Base-by-base conservation (phyloP, 495 filamentous ascomycete species). In the Daldinia decipiens region DNA sequence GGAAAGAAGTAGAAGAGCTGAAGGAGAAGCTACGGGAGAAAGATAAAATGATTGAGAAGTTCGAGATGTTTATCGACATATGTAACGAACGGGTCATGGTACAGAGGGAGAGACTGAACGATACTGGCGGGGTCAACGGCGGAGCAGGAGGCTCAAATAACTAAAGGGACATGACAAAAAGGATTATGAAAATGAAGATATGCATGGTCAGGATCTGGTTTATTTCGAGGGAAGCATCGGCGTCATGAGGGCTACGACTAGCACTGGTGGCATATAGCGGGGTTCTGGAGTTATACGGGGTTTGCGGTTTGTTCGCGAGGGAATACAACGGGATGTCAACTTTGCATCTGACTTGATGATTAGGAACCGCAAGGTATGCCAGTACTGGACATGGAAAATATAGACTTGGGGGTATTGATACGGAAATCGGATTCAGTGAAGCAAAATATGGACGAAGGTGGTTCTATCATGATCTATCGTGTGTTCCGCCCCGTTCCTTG, bases 1-100 rank as follows among this genome's bases (percentile, higher is more conserved):
- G 79, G 58, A 85, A 83, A 60, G 81, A 86, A 68, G 78, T 87
- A 31, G 84, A 82, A 5, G 79, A 82, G 2, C 74, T 87, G 31
- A 82, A 81, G 57, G 80, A 78, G 38, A 81, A 83, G 65, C 40
- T 87, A 26, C 76, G 74, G 26, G 79, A 83, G 56, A 87, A 87
- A 74, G 83, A 87, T 60, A 83, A 83, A 70, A 80, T 83, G 60
- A 87, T 87, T 27, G 71, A 79, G 56, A 85, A 83, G 72, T 87
- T 87, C 69, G 85, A 87, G 73, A 84, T 86, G 81, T 87, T 87
- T 58, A 86, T 87, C 70, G 85, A 87, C 69, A 85, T 87, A 50
- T 87, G 84, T 76, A 87, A 87, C 59, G 81, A 85, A 72, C 79
- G 85, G 47, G 85, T 86, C 34, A 87, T 87, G 78, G 80, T 85